Evolutionary conservation across 805 yeast species (phyloP).

Genomic region (Kluyveromyces nonfermentans): DNA sequence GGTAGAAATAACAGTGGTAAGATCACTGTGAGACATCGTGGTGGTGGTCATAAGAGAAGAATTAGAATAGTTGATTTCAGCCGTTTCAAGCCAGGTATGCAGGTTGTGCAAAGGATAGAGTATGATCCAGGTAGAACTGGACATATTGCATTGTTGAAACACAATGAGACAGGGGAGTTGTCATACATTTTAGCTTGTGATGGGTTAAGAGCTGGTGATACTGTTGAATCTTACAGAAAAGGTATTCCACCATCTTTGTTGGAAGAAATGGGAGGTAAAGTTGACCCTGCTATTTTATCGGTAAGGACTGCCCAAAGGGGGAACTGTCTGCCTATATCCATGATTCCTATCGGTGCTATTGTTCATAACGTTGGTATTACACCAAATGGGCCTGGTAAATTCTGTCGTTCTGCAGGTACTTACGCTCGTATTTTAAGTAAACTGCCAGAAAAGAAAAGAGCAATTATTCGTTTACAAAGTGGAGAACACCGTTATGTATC

Average conservation of each 20-base stretch:
- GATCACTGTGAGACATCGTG: constrained; percentile 88
- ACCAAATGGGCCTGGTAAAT: constrained; percentile 68
- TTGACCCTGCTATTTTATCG: constrained; percentile 85
- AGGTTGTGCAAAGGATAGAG: constrained; percentile 78
- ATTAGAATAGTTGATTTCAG: constrained; percentile 71
- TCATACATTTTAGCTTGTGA: constrained; percentile 85
- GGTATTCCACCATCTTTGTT: constrained; percentile 75
- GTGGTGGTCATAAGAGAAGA: constrained; percentile 93
- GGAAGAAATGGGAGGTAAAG: constrained; percentile 79
- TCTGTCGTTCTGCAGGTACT: constrained; percentile 92
- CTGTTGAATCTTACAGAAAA: constrained; percentile 77
- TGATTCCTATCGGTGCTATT: constrained; percentile 93
- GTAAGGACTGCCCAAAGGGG: constrained; percentile 87
- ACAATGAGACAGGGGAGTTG: constrained; percentile 47
- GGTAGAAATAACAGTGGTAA: constrained; percentile 88
- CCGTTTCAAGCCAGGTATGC: constrained; percentile 60
- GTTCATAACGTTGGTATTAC: constrained; percentile 80
- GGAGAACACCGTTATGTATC: constrained; percentile 92
- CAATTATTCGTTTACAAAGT: constrained; percentile 71
- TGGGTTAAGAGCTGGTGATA: constrained; percentile 88
- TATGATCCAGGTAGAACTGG: constrained; percentile 92
- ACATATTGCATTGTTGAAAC: constrained; percentile 80
- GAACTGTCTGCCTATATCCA: constrained; percentile 81
- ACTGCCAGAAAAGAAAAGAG: constrained; percentile 57
- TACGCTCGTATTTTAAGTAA: constrained; percentile 83